Conservation (phyloP, 768 basidiomycete species). For the Macrolepiota dolichaula region DNA sequence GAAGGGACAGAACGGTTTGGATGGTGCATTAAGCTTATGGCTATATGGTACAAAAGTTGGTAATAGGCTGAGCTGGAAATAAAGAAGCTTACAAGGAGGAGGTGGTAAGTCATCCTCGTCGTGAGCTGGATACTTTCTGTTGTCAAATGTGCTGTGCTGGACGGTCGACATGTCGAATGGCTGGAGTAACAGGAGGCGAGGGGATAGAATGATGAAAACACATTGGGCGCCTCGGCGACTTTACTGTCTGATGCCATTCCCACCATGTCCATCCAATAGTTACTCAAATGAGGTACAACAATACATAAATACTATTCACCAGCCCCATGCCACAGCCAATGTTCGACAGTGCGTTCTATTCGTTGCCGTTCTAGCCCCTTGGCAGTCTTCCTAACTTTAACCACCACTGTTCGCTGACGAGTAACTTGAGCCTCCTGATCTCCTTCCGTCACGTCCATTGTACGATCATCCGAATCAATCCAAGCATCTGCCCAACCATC, state of each 20-base stretch:
- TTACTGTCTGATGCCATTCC: not conserved
- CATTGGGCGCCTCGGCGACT: not conserved
- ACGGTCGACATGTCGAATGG: not conserved
- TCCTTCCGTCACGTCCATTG: conserved; percentile 32
- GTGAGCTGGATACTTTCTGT: not conserved
- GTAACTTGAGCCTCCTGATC: conserved; percentile 16
- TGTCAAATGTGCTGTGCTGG: not conserved
- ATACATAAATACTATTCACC: conserved; percentile 15
- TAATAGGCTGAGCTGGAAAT: not conserved
- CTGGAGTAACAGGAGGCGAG: not conserved
- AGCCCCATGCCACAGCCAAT: conserved; percentile 53
- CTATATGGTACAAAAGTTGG: not conserved
- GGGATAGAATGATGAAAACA: not conserved
- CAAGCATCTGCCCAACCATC: conserved; percentile 16
- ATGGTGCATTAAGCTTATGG: conserved; percentile 20
- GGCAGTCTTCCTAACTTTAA: conserved; percentile 55
- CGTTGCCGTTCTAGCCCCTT: conserved; percentile 67
- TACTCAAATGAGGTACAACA: conserved; percentile 7
- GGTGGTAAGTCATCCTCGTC: not conserved
- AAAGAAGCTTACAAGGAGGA: conserved; percentile 7
- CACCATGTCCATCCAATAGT: conserved; percentile 6
- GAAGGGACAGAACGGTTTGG: conserved; percentile 47
- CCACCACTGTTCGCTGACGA: conserved; percentile 40
- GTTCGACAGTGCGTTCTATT: conserved; percentile 64
- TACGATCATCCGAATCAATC: conserved; percentile 1